These are phyloP conservation scores for Gigaspora rosea DNA, from an alignment of 192 early-diverging fungal genomes.

Conservation along the genomic window DNA sequence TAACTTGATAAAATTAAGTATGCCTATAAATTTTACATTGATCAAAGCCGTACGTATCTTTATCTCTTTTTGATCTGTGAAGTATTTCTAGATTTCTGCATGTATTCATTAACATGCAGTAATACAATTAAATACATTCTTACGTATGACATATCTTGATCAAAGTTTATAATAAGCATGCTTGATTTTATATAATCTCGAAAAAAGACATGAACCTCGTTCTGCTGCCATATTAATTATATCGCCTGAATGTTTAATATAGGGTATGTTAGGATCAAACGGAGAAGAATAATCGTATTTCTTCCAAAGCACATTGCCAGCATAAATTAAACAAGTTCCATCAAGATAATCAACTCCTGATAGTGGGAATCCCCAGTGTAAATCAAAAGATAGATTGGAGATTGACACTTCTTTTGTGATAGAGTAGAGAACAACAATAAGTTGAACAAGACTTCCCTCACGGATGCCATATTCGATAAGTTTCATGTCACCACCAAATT, in stretches of 20 bases:
- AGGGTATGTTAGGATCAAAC: background rate
- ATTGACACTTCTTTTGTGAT: slow-evolving; percentile 16
- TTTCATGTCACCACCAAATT: too few species aligned
- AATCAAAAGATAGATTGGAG: slow-evolving; percentile 11
- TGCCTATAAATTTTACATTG: too few species aligned
- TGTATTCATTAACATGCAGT: too few species aligned
- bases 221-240: background rate
- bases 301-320: background rate
- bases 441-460: slow-evolving; percentile 7
- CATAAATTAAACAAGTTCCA: slow-evolving; percentile 29
- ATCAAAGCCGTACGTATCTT: too few species aligned
- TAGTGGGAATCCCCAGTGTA: slow-evolving; percentile 23
- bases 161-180: too few species aligned
- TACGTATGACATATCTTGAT: too few species aligned
- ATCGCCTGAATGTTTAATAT: slow-evolving; percentile 31
- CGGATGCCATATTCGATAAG: background rate
- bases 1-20: too few species aligned
- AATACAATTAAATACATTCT: too few species aligned
- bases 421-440: slow-evolving; percentile 30
- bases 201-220: slow-evolving; percentile 2
- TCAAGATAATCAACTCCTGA: slow-evolving; percentile 19
- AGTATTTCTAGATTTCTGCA: too few species aligned
- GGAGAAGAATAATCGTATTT: slow-evolving; percentile 10
- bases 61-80: too few species aligned
- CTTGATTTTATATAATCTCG: too few species aligned